Conservation (phyloP, 495 filamentous ascomycete species). For the Beverwykella pulmonaria region DNA sequence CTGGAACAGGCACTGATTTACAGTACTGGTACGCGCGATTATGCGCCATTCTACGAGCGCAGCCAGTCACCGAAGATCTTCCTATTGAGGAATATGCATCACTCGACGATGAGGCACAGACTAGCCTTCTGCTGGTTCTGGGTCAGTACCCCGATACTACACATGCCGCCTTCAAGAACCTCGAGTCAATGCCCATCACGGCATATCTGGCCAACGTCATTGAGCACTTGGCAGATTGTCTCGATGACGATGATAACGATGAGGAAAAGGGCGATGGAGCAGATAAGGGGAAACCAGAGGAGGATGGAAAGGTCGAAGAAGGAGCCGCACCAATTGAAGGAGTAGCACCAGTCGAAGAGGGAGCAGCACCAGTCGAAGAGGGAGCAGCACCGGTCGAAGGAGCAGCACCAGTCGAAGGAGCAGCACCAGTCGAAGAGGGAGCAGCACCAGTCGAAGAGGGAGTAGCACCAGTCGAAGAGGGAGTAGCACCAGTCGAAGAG, state of each 20-base stretch:
- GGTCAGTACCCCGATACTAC: constrained; percentile 68
- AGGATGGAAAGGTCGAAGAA: background rate
- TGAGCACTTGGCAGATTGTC: constrained; percentile 70
- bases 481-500: too few relatives aligned
- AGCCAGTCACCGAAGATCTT: constrained; percentile 51
- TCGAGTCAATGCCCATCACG: constrained; percentile 68
- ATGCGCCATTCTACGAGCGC: constrained; percentile 57
- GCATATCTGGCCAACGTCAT: constrained; percentile 90
- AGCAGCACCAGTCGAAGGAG: too few relatives aligned
- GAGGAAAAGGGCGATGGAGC: background rate
- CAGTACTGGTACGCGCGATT: constrained; percentile 71
- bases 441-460: too few relatives aligned
- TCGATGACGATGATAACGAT: constrained; percentile 62
- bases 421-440: too few relatives aligned
- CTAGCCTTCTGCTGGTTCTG: constrained; percentile 62
- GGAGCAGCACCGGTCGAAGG: too few relatives aligned
- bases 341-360: too few relatives aligned
- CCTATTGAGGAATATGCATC: constrained; percentile 58
- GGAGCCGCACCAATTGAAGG: too few relatives aligned
- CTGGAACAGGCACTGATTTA: constrained; percentile 70
- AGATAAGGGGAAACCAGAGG: background rate
- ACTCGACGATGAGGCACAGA: constrained; percentile 61
- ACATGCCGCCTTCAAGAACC: constrained; percentile 64
- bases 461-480: background rate
- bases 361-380: too few relatives aligned